Evolutionary conservation across 2,329 filamentous ascomycete species (phyloP), one percentile per base, ranked within the genome.

Genomic region (Alternaria tenuissima): DNA sequence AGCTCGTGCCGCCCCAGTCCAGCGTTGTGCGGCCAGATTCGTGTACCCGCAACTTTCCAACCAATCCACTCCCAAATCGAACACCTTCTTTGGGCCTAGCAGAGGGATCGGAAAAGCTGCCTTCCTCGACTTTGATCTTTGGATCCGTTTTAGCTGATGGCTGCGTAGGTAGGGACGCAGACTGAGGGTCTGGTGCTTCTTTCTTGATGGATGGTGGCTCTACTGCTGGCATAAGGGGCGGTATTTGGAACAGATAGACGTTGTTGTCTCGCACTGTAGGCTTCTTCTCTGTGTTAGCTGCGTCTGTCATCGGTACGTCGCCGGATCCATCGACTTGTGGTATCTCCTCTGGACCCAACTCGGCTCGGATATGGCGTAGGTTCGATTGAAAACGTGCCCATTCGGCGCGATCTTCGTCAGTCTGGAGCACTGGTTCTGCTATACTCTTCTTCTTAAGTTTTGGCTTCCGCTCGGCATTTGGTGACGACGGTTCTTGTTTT

Each of bases 241-340:
- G 88, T 68, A 89, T 85, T 73, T 89, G 88, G 73, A 89, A 86
- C 52, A 89, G 80, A 72, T 89, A 89, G 54, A 88, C 81, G 58
- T 85, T 83, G 55, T 87, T 84, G 36, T 84, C 78, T 79, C 82
- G 67, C 1, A 71, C 79, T 69, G 64, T 72, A 7, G 62, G 53
- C 52, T 70, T 71, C 28, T 68, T 69, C 18, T 55, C 59, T 22
- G 61, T 44, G 11, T 53, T 59, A 36, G 63, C 68, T 39, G 65
- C 70, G 11, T 70, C 68, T 11, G 63, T 59, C 79, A 82, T 81
- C 7, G 64, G 59, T 6, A 72, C 72, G 58, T 84, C 82, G 57
- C 81, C 82, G 24, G 81, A 74, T 5, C 64, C 67, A 61, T 84
- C 81, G 28, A 65, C 56, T 18, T 74, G 59, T 44, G 60, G 46